phyloP scores from a whole-genome alignment of 2,329 filamentous ascomycete species.

The Mycosphaerella arachidis region DNA sequence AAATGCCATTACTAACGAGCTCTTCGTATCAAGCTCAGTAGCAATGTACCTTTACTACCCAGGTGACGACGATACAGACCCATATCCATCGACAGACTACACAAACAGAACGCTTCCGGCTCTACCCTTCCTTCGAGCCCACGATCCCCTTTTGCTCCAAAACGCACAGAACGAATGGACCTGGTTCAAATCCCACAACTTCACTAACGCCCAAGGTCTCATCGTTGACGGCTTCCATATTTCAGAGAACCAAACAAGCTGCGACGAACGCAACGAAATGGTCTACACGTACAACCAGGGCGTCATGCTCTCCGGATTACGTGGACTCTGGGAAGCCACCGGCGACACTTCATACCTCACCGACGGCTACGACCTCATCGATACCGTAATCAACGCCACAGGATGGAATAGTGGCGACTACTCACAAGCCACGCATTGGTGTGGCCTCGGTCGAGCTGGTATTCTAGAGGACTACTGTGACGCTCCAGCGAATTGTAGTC shows the following conservation, averaged over 20 bases:
- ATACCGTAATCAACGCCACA: constrained; percentile 70
- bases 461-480: constrained; percentile 85
- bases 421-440: constrained; percentile 48
- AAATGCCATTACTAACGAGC: constrained; percentile 92
- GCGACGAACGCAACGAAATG: constrained; percentile 79
- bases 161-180: constrained; percentile 73
- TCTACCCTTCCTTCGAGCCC: constrained; percentile 21
- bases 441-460: constrained; percentile 71
- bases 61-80: constrained; percentile 62
- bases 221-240: constrained; percentile 86
- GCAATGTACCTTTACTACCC: constrained; percentile 90
- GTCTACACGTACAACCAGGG: constrained; percentile 97
- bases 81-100: constrained; percentile 33
- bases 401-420: constrained; percentile 54
- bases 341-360: constrained; percentile 64
- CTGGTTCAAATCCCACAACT: constrained; percentile 75
- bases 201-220: constrained; percentile 71
- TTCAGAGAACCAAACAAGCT: constrained; percentile 50
- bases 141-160: constrained; percentile 54
- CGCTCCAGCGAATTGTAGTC: constrained; percentile 67
- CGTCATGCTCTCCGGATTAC: constrained; percentile 76
- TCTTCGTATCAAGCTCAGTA: constrained; percentile 80
- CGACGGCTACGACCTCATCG: constrained; percentile 73
- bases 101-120: constrained; percentile 46
- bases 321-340: constrained; percentile 76